Evolutionary conservation across 208 protist species (phyloP).

Genomic region (Crithidia thermophila): DNA sequence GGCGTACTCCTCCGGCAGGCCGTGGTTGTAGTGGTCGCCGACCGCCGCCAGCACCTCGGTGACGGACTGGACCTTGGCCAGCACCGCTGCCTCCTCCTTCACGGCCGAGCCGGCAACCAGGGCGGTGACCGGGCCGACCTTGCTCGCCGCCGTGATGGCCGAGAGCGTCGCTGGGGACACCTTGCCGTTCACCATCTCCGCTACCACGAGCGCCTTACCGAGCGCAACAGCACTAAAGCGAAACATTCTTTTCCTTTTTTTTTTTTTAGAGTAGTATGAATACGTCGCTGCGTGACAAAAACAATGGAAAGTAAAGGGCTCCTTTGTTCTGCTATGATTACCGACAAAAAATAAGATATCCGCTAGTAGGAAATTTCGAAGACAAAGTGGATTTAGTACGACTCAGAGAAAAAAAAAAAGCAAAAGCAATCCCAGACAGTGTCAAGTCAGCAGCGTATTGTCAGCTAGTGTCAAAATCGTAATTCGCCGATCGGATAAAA

Average conservation of each 20-base stretch:
- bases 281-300: background rate
- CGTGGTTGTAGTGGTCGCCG: constrained; percentile 76
- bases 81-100: constrained; percentile 36
- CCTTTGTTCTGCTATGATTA: background rate
- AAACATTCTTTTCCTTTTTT: constrained; percentile 47
- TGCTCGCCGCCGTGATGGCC: constrained; percentile 86
- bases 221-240: constrained; percentile 32
- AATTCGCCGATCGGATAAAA: too few relatives aligned
- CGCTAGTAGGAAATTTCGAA: too few relatives aligned
- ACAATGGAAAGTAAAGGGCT: constrained; percentile 1
- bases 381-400: too few relatives aligned
- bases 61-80: constrained; percentile 83
- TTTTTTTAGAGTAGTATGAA: background rate
- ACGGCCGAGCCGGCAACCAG: constrained; percentile 77
- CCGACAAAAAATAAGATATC: background rate
- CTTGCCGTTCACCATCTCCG: constrained; percentile 65
- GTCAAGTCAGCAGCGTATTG: too few relatives aligned
- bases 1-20: constrained; percentile 84
- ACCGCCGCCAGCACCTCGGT: constrained; percentile 69
- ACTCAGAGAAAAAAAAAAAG: background rate
- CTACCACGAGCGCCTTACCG: constrained; percentile 77
- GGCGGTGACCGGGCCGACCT: constrained; percentile 84
- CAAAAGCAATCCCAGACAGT: too few relatives aligned
- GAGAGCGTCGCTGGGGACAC: constrained; percentile 80
- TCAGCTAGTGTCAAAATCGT: too few relatives aligned